These are phyloP conservation scores for Dactylellina cionopaga DNA, from an alignment of 2,329 filamentous ascomycete genomes.

Conservation along the genomic window DNA sequence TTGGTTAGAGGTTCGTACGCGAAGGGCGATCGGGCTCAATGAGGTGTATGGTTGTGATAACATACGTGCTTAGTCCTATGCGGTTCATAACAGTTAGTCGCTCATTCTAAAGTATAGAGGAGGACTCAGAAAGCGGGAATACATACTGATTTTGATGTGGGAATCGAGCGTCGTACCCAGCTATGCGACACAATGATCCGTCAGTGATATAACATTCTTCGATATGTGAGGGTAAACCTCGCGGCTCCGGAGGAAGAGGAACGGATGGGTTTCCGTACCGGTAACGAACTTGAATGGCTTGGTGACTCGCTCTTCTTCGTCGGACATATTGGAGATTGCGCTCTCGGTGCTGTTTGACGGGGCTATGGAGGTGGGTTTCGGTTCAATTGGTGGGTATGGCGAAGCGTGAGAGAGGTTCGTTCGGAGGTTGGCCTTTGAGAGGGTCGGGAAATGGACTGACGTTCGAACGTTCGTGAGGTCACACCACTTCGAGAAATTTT, in stretches of 20 bases:
- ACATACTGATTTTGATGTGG: slow-evolving; percentile 89
- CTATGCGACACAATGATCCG: slow-evolving; percentile 65
- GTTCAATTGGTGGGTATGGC: slow-evolving; percentile 1
- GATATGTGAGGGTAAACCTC: background rate
- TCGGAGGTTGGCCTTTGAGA: slow-evolving; percentile 37
- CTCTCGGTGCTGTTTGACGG: background rate
- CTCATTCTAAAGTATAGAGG: background rate
- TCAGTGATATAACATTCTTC: slow-evolving; percentile 16
- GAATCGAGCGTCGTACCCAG: slow-evolving; percentile 94
- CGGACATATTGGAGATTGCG: slow-evolving; percentile 75
- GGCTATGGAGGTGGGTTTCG: background rate
- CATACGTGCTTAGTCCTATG: slow-evolving; percentile 56
- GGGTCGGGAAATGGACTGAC: slow-evolving; percentile 12
- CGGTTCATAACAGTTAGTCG: slow-evolving; percentile 1
- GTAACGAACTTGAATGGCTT: slow-evolving; percentile 99
- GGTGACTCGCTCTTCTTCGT: slow-evolving; percentile 81
- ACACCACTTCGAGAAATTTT: slow-evolving; percentile 52
- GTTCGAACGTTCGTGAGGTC: slow-evolving; percentile 21
- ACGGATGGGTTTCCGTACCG: slow-evolving; percentile 70
- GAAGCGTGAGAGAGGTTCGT: background rate
- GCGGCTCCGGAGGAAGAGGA: slow-evolving; percentile 53
- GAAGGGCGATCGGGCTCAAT: too few species aligned
- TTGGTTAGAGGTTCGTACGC: background rate
- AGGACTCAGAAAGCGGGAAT: background rate
- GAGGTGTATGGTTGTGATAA: background rate